These are phyloP conservation scores for Leishmania arabica DNA, from an alignment of 208 protist genomes.

Conservation along the genomic window DNA sequence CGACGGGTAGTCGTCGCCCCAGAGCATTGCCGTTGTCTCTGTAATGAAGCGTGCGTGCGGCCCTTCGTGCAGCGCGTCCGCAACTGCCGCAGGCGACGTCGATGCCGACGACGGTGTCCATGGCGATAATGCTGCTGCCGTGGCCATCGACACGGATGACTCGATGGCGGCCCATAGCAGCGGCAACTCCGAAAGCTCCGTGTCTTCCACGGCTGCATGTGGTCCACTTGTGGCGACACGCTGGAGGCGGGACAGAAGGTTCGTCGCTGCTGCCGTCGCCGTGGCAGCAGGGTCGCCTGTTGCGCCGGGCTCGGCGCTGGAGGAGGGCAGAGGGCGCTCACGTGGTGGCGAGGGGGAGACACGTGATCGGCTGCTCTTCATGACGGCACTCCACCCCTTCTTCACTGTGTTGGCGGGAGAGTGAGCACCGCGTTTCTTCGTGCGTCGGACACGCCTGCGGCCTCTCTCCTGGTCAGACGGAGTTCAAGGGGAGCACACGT, in stretches of 20 bases:
- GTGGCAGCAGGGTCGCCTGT: not conserved
- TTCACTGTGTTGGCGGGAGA: not conserved
- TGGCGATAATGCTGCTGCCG: not conserved
- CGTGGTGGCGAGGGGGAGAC: not conserved
- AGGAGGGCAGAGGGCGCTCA: not conserved
- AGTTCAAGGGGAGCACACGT: not conserved
- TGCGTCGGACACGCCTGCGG: not conserved
- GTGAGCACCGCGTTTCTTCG: not conserved
- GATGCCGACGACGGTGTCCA: not conserved
- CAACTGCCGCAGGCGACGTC: not conserved
- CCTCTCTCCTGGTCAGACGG: not conserved
- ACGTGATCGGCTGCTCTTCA: not conserved
- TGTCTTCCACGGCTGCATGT: not conserved
- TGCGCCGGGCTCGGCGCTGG: not conserved
- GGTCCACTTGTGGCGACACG: not conserved
- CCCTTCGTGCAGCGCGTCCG: not conserved
- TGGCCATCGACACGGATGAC: not conserved
- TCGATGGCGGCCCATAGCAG: slow-evolving; percentile 29
- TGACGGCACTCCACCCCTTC: not conserved
- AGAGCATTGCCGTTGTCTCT: slow-evolving; percentile 24
- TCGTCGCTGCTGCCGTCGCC: slow-evolving; percentile 1
- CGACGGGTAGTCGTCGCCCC: slow-evolving; percentile 24
- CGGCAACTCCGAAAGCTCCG: slow-evolving; percentile 12
- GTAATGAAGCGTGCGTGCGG: slow-evolving; percentile 21
- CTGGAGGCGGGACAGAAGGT: slow-evolving; percentile 9